Evolutionary conservation across 2,329 filamentous ascomycete genomes (phyloP).

Genomic region (Aspergillus pseudoterreus): DNA sequence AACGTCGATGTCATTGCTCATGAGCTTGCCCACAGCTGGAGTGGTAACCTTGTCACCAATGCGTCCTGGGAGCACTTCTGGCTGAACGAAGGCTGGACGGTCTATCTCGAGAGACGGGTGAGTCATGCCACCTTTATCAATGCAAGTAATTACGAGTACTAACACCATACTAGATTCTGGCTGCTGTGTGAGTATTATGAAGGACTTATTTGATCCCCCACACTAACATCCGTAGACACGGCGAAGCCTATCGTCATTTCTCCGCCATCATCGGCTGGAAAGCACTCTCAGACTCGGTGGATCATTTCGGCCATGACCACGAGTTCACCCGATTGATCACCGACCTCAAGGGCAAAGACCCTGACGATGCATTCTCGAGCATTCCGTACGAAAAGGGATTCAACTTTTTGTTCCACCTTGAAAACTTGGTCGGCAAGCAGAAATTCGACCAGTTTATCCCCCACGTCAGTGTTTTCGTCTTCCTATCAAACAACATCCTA

Average conservation of each 20-base stretch:
- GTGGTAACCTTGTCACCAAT: conserved; percentile 67
- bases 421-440: conserved; percentile 76
- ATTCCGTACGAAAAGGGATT: conserved; percentile 97
- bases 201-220: not conserved
- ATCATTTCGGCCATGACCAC: conserved; percentile 75
- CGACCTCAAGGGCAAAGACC: conserved; percentile 83
- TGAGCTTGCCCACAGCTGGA: conserved; percentile 74
- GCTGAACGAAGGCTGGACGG: conserved; percentile 82
- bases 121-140: conserved; percentile 7
- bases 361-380: conserved; percentile 90
- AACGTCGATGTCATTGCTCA: conserved; percentile 97
- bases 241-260: conserved; percentile 84
- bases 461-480: conserved; percentile 46
- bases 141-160: not conserved
- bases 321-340: conserved; percentile 90
- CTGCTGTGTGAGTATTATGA: conserved; percentile 31
- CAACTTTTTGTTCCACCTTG: conserved; percentile 86
- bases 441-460: conserved; percentile 95
- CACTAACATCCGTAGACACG: conserved; percentile 55
- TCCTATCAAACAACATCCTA: not conserved
- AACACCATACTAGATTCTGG: conserved; percentile 35
- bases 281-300: conserved; percentile 73
- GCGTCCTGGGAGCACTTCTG: conserved; percentile 53
- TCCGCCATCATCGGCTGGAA: conserved; percentile 97
- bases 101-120: conserved; percentile 80